Percentiles rank a stretch among this genome's conserved stretches.
phyloP scores from a whole-genome alignment of 495 filamentous ascomycete genomes.

The Talaromyces liani region DNA sequence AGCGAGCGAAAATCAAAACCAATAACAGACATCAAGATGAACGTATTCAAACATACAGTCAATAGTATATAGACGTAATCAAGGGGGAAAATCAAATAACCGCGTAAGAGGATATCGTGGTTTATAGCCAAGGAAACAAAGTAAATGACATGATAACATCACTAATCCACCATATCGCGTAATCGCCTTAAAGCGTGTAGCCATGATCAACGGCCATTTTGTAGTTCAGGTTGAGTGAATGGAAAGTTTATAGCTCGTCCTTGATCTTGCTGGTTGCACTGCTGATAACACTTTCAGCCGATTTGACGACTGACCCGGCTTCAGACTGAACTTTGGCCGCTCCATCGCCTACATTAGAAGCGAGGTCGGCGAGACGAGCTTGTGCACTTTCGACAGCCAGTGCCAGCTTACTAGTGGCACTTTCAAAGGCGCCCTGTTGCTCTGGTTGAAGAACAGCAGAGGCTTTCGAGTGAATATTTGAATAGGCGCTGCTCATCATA shows the following conservation, averaged over 20 bases:
- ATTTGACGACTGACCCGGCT: constrained; percentile 29
- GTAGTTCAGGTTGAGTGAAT: not conserved
- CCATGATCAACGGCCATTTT: not conserved
- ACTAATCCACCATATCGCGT: not conserved
- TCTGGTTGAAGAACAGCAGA: constrained; percentile 35
- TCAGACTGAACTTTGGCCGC: constrained; percentile 26
- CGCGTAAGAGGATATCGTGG: constrained; percentile 1
- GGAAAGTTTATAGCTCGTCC: constrained; percentile 49
- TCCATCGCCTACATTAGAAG: constrained; percentile 26
- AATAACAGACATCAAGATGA: not conserved
- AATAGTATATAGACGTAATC: not conserved
- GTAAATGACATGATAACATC: constrained; percentile 7
- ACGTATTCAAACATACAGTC: not conserved
- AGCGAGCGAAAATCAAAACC: not conserved
- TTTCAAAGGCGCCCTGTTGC: constrained; percentile 49
- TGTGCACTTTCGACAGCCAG: constrained; percentile 43
- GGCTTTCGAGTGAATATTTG: constrained; percentile 15
- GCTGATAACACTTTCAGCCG: constrained; percentile 34
- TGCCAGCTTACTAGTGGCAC: constrained; percentile 39
- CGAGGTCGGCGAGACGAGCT: constrained; percentile 36
- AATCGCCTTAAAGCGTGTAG: constrained; percentile 9
- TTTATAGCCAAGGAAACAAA: constrained; percentile 3
- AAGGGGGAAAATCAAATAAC: not conserved
- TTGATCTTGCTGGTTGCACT: constrained; percentile 33
- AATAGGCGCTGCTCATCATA: constrained; percentile 15